Evolutionary conservation across 495 filamentous ascomycete species (phyloP).

Genomic region (Cairneyella variabilis): DNA sequence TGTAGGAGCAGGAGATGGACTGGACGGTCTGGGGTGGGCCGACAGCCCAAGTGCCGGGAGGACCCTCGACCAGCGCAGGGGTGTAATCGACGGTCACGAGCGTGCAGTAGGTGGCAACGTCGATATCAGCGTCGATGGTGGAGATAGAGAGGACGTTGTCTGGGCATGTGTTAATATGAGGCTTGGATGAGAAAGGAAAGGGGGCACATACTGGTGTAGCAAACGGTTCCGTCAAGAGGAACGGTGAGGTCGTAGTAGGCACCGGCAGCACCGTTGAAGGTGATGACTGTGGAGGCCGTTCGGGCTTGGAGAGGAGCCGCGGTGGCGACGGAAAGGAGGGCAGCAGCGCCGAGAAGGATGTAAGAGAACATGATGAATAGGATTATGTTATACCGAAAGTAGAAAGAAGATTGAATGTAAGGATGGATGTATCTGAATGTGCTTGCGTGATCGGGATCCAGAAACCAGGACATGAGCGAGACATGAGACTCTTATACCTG

Average conservation of each 20-base stretch:
- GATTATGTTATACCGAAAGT: background rate
- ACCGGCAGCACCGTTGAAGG: constrained; percentile 17
- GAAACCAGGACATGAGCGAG: no score
- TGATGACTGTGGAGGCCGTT: background rate
- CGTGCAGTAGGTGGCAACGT: constrained; percentile 11
- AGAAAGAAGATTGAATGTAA: background rate
- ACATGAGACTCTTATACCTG: no score
- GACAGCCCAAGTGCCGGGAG: constrained; percentile 13
- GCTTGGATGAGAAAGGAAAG: background rate
- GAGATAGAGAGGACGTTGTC: constrained; percentile 24
- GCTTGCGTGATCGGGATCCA: no score
- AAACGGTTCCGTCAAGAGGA: constrained; percentile 13
- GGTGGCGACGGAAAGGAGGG: constrained; percentile 1
- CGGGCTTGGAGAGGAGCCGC: constrained; percentile 3
- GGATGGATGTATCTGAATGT: no score
- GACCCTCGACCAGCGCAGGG: constrained; percentile 15
- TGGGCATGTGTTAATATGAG: background rate
- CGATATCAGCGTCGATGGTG: constrained; percentile 4
- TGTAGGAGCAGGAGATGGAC: constrained; percentile 11
- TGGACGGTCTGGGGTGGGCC: constrained; percentile 21
- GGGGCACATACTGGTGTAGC: constrained; percentile 4
- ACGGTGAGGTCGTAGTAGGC: constrained; percentile 15
- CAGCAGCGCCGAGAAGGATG: constrained; percentile 7
- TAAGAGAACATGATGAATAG: constrained; percentile 14
- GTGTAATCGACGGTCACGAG: constrained; percentile 20